Conservation (phyloP, 176 grass and related monocot species). For the Carex littledalei region DNA sequence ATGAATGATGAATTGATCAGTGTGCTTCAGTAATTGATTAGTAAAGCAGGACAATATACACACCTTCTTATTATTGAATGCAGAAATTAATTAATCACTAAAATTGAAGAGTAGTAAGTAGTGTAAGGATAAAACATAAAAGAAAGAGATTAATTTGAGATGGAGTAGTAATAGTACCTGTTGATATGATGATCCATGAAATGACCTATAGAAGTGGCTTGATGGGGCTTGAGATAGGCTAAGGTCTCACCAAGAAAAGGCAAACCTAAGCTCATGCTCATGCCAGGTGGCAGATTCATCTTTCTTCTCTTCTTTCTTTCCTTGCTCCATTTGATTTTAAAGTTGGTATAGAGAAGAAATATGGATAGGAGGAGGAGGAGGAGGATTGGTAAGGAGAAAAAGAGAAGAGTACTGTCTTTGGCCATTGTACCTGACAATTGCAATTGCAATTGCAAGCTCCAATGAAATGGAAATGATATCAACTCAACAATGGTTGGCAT, state of each 20-base stretch:
- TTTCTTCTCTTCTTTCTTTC: conserved; percentile 36
- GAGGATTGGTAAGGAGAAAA: conserved; percentile 38
- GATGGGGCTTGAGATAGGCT: conserved; percentile 74
- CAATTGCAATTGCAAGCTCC: not conserved
- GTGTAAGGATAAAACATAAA: not conserved
- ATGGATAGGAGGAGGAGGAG: conserved; percentile 39
- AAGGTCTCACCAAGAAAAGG: conserved; percentile 81
- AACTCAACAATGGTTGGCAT: conserved; percentile 23
- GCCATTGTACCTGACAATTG: not conserved
- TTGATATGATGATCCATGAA: conserved; percentile 80
- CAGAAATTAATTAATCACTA: not conserved
- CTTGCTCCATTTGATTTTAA: conserved; percentile 41
- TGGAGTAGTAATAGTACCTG: conserved; percentile 29
- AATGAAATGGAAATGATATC: not conserved
- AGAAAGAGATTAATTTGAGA: not conserved
- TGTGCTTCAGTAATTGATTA: not conserved
- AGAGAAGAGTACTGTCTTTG: conserved; percentile 35
- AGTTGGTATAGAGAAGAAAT: conserved; percentile 57
- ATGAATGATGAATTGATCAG: not conserved
- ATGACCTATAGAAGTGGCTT: conserved; percentile 56
- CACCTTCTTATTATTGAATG: not conserved
- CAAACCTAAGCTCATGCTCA: conserved; percentile 30
- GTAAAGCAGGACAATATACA: not conserved
- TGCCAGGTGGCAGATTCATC: conserved; percentile 65
- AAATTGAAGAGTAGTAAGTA: not conserved